A percentile compares a stretch with the other conserved stretches of the same genome.
These are phyloP conservation scores for Martiniozyma asiatica DNA, from an alignment of 1,139 yeast species.

Conservation along the genomic window DNA sequence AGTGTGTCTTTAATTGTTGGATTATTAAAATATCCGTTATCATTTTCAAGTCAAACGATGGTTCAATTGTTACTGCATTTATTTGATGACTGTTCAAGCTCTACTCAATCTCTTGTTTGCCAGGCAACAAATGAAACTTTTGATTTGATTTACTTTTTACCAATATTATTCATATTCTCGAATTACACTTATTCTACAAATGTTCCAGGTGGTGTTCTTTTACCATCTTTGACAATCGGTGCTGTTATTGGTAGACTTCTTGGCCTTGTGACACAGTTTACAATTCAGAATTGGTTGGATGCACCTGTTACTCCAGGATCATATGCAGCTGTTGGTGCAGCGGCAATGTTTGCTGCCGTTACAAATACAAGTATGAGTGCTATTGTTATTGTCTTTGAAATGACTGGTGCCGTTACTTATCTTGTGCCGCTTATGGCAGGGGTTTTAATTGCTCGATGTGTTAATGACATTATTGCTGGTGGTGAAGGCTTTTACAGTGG, in stretches of 20 bases:
- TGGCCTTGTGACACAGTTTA: slow-evolving; percentile 34
- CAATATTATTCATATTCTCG: slow-evolving; percentile 27
- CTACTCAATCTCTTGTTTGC: slow-evolving; percentile 6
- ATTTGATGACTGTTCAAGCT: slow-evolving; percentile 9
- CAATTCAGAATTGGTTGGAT: no score
- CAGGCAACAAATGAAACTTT: slow-evolving; percentile 4
- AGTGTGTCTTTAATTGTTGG: slow-evolving; percentile 39
- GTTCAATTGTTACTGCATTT: slow-evolving; percentile 7
- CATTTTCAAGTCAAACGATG: slow-evolving; percentile 9
- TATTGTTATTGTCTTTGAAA: slow-evolving; percentile 44
- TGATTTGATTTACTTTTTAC: slow-evolving; percentile 6
- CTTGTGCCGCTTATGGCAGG: slow-evolving; percentile 50
- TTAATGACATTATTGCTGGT: slow-evolving; percentile 32
- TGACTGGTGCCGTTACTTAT: slow-evolving; percentile 49
- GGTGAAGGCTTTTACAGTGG: slow-evolving; percentile 38
- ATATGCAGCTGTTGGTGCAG: slow-evolving; percentile 52
- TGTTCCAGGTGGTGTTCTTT: slow-evolving; percentile 64
- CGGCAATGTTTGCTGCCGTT: slow-evolving; percentile 44
- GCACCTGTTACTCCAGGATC: slow-evolving; percentile 40
- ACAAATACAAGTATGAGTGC: slow-evolving; percentile 46
- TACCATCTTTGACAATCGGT: slow-evolving; percentile 65
- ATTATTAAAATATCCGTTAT: slow-evolving; percentile 33
- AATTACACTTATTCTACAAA: slow-evolving; percentile 55
- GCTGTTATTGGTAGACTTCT: slow-evolving; percentile 57
- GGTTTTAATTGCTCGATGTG: slow-evolving; percentile 39